Conservation (phyloP, 2,329 filamentous ascomycete species). For the Graphiopsis chlorocephala region DNA sequence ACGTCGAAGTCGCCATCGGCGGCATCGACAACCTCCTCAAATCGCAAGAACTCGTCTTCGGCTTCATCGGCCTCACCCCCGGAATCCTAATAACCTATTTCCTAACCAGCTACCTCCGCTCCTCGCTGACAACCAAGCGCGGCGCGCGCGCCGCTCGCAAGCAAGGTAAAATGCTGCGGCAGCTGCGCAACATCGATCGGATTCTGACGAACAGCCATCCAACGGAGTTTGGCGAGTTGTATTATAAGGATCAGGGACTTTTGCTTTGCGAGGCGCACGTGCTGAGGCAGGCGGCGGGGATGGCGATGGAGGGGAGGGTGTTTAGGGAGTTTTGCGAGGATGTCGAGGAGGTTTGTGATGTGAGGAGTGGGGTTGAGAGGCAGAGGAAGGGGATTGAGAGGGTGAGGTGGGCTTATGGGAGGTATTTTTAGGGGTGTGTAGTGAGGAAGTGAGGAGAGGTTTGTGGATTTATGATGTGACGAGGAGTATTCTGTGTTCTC, state of each 20-base stretch:
- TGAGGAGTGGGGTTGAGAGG: constrained; percentile 69
- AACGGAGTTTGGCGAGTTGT: constrained; percentile 70
- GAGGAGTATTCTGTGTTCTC: not conserved
- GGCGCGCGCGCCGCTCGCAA: constrained; percentile 64
- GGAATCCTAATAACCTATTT: constrained; percentile 83
- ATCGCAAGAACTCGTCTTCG: constrained; percentile 95
- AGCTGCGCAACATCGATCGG: constrained; percentile 84
- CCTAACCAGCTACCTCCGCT: constrained; percentile 68
- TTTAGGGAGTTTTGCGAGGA: constrained; percentile 87
- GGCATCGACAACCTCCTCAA: constrained; percentile 93
- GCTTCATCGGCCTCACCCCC: constrained; percentile 91
- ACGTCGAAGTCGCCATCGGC: constrained; percentile 91
- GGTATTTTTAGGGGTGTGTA: constrained; percentile 54
- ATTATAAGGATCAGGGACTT: constrained; percentile 89
- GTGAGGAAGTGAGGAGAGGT: not conserved
- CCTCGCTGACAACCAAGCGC: constrained; percentile 66
- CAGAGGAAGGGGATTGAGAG: constrained; percentile 78
- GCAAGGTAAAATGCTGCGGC: constrained; percentile 69
- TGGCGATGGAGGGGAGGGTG: constrained; percentile 69
- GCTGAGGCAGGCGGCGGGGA: constrained; percentile 65
- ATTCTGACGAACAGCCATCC: constrained; percentile 51
- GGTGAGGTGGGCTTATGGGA: constrained; percentile 85
- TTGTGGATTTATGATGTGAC: not conserved
- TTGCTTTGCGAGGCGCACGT: constrained; percentile 87
- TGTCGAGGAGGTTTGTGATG: constrained; percentile 78